Conservation (phyloP, 1,284 basidiomycete species). For the Cryptococcus hybrid region DNA sequence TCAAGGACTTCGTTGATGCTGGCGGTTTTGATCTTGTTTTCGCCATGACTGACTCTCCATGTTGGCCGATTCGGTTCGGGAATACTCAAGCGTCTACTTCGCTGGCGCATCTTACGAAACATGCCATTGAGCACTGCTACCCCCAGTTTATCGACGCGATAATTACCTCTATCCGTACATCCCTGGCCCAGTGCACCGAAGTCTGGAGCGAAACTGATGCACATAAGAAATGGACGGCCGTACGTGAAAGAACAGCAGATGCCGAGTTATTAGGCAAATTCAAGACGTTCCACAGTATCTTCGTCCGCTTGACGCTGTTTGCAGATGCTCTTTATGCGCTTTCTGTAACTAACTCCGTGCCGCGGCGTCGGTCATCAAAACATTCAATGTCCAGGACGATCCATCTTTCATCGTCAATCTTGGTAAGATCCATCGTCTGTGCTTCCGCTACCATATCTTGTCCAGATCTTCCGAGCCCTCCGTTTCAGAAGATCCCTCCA, state of each 20-base stretch:
- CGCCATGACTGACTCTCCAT: conserved; percentile 75
- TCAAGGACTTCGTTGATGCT: conserved; percentile 82
- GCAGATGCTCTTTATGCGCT: conserved; percentile 87
- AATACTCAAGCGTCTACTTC: conserved; percentile 76
- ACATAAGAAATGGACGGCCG: conserved; percentile 59
- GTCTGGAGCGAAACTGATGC: conserved; percentile 64
- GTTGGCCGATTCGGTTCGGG: conserved; percentile 85
- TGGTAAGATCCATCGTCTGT: conserved; percentile 70
- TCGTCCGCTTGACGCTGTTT: conserved; percentile 52
- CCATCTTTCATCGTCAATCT: conserved; percentile 70
- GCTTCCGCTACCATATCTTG: conserved; percentile 50
- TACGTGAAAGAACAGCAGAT: conserved; percentile 12
- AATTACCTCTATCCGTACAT: conserved; percentile 66
- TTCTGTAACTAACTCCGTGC: conserved; percentile 79
- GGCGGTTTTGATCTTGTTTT: conserved; percentile 77
- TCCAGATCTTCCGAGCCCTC: background rate
- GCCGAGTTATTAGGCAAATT: conserved; percentile 40
- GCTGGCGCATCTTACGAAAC: conserved; percentile 81
- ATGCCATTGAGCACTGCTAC: conserved; percentile 82
- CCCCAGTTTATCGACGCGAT: conserved; percentile 72
- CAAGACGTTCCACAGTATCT: conserved; percentile 72
- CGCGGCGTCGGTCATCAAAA: conserved; percentile 71
- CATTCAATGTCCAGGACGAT: conserved; percentile 64
- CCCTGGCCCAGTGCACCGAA: conserved; percentile 65
- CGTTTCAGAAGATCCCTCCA: conserved; percentile 38